Conservation (phyloP, 2,329 filamentous ascomycete genomes). For the Lasiodiplodia sp. region DNA sequence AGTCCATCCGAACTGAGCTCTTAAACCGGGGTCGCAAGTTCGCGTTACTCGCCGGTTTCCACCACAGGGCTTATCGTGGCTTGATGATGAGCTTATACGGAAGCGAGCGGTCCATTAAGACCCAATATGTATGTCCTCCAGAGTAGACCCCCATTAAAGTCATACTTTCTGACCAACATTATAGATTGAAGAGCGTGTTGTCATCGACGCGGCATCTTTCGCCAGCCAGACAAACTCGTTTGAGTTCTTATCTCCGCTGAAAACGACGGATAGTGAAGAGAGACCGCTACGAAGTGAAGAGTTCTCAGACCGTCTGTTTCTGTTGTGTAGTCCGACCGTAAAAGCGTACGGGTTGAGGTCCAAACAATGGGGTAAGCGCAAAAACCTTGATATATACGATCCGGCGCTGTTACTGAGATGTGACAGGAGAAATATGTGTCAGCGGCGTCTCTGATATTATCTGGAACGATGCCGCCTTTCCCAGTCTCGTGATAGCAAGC, state of each 20-base stretch:
- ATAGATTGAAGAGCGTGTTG: slow-evolving; percentile 34
- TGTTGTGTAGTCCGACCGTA: slow-evolving; percentile 38
- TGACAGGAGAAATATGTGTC: not conserved
- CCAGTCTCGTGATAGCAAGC: slow-evolving; percentile 37
- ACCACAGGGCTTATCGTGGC: slow-evolving; percentile 37
- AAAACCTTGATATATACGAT: not conserved
- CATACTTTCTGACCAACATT: slow-evolving; percentile 4
- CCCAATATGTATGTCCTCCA: too few relatives aligned
- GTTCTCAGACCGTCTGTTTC: not conserved
- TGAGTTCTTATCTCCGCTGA: too few relatives aligned
- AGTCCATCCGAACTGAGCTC: slow-evolving; percentile 33
- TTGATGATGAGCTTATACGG: too few relatives aligned
- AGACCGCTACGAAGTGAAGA: not conserved
- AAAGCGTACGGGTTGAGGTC: slow-evolving; percentile 42
- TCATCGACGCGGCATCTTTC: slow-evolving; percentile 36
- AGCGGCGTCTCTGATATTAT: slow-evolving; percentile 34
- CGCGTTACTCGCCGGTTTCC: slow-evolving; percentile 35
- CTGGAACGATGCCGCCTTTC: slow-evolving; percentile 41
- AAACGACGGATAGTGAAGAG: not conserved
- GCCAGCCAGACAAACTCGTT: not conserved
- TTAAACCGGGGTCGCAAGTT: slow-evolving; percentile 36
- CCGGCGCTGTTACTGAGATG: slow-evolving; percentile 4
- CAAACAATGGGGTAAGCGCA: slow-evolving; percentile 42
- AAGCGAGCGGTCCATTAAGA: too few relatives aligned
- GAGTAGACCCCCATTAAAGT: not conserved